These are phyloP conservation scores for Leccinum angustisporum DNA, from an alignment of 1,284 basidiomycete genomes.

Conservation along the genomic window DNA sequence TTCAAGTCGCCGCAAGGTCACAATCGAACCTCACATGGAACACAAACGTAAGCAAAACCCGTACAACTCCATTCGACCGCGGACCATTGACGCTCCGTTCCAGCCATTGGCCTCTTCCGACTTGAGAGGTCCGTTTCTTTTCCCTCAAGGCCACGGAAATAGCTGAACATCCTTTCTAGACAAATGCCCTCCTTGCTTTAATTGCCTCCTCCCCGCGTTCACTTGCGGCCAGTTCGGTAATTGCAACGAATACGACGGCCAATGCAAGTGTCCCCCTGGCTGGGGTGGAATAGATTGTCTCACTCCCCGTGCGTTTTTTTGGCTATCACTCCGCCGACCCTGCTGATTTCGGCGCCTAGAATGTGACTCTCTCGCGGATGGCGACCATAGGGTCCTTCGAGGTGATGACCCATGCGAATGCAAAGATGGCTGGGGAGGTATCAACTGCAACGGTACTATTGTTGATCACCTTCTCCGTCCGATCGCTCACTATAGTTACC, in stretches of 20 bases:
- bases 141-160: neutral
- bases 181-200: conserved; percentile 66
- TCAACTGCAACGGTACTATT: conserved; percentile 90
- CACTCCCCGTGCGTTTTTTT: conserved; percentile 55
- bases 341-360: conserved; percentile 42
- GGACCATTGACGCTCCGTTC: conserved; percentile 9
- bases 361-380: conserved; percentile 91
- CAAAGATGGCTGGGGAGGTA: conserved; percentile 91
- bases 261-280: conserved; percentile 79
- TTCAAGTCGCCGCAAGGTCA: conserved; percentile 11
- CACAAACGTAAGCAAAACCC: conserved; percentile 18
- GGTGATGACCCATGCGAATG: conserved; percentile 83
- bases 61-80: neutral
- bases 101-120: conserved; percentile 26
- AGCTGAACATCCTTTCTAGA: conserved; percentile 23
- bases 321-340: neutral
- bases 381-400: conserved; percentile 79
- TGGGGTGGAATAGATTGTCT: conserved; percentile 83
- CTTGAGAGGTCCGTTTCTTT: conserved; percentile 15
- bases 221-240: conserved; percentile 73
- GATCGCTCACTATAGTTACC: neutral
- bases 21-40: conserved; percentile 23
- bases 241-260: conserved; percentile 77
- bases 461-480: neutral
- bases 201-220: conserved; percentile 71